Evolutionary conservation across 805 yeast genomes (phyloP).

Genomic region (Saccharomycopsis vini): DNA sequence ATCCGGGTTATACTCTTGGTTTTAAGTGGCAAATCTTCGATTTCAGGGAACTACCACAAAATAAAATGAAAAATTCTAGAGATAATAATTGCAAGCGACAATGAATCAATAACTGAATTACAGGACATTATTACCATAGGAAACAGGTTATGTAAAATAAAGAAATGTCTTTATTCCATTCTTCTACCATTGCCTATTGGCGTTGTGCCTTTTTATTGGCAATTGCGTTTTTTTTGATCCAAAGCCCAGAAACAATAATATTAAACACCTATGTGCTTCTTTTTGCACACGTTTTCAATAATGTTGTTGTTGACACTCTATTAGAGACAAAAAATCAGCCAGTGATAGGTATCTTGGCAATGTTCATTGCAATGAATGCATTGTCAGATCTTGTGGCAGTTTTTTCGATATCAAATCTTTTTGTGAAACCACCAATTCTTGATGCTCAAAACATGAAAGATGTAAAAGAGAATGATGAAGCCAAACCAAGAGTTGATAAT

Average conservation of each 20-base stretch:
- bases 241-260: slow-evolving; percentile 15
- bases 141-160: no score
- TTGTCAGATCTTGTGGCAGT: slow-evolving; percentile 18
- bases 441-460: slow-evolving; percentile 15
- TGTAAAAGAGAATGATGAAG: slow-evolving; percentile 16
- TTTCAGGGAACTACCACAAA: no score
- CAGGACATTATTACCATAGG: no score
- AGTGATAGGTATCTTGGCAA: slow-evolving; percentile 14
- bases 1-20: no score
- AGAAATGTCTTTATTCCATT: slow-evolving; percentile 16
- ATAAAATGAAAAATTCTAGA: no score
- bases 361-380: slow-evolving; percentile 12
- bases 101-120: no score
- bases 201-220: slow-evolving; percentile 15
- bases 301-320: slow-evolving; percentile 16
- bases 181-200: slow-evolving; percentile 15
- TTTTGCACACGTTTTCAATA: slow-evolving; percentile 16
- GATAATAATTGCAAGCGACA: no score
- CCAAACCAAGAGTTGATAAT: slow-evolving; percentile 15
- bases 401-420: slow-evolving; percentile 14
- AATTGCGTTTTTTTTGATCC: slow-evolving; percentile 16
- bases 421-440: slow-evolving; percentile 16
- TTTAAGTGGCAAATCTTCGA: no score
- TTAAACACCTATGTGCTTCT: slow-evolving; percentile 15
- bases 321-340: slow-evolving; percentile 11